Evolutionary conservation across 306 rosid species (phyloP), one percentile per base, ranked within the genome.

Genomic region (Inga laurina): DNA sequence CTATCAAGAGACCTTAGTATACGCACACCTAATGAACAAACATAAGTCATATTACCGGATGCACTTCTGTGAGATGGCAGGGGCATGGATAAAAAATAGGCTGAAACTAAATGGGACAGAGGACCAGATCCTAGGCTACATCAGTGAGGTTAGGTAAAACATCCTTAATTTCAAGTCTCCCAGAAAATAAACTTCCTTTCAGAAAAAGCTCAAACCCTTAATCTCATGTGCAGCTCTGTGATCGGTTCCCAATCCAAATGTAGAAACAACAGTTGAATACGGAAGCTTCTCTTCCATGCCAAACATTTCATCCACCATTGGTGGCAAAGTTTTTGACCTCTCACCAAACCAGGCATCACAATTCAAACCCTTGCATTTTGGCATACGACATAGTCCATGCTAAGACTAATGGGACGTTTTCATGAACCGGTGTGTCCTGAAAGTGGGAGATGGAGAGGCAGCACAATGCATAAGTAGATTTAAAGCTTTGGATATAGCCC

Each of bases 21-120:
- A 54, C 2, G 10, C 27, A 54, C 24, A 54, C 62, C 59, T 18
- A 54, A 54, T 54, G 62, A 52, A 52, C 9, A 52, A 52, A 6
- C 59, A 49, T 49, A 18, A 52, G 9, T 52, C n/a, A 52, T 18
- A 64, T 49, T 65, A 91, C 92, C 57, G 73, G 79, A 82, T 91
- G 97, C 86, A 83, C 91, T 43, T 90, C 49, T 93, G 97, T 83
- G 92, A 93, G 89, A 91, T 90, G 97, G 88, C 89, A 19, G 94
- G 89, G 37, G 83, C 83, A 52, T 88, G 94, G 94, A 92, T 92
- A 59, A 83, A 83, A 84, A 91, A 81, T 45, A 83, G 85, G 84
- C 81, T 92, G 52, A 72, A 35, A 64, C 89, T 83, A 79, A 91
- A 91, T 41, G 84, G 77, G 89, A 91, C 93, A 39, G 86, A 59